A percentile compares a stretch with the other conserved stretches of the same genome.
Evolutionary conservation across 2,329 filamentous ascomycete species (phyloP).

Genomic region (Albifimbria verrucaria): DNA sequence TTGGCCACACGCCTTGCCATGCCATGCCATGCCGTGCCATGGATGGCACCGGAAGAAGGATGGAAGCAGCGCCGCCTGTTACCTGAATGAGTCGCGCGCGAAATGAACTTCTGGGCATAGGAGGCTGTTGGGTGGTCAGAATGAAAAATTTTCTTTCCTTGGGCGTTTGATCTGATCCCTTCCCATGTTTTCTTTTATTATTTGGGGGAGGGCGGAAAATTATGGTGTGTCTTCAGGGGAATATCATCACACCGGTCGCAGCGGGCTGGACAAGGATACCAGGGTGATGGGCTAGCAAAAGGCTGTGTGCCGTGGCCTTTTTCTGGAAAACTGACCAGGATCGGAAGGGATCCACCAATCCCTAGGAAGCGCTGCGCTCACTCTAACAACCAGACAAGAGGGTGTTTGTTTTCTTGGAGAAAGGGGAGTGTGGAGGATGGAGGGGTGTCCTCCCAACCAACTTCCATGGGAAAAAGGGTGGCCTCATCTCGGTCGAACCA

Average conservation of each 20-base stretch:
- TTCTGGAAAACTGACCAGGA: constrained; percentile 2
- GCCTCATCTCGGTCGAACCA: constrained; percentile 2
- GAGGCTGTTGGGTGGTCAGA: not conserved
- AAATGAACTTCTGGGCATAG: not conserved
- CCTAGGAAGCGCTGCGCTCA: not conserved
- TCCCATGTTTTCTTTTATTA: not conserved
- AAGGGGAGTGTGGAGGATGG: not conserved
- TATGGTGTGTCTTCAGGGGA: not conserved
- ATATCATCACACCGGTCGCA: not conserved
- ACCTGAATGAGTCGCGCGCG: not conserved
- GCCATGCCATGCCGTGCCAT: too few species aligned
- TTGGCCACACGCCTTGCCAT: too few species aligned
- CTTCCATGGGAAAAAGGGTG: not conserved
- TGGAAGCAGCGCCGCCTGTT: not conserved
- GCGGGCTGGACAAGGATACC: constrained; percentile 1
- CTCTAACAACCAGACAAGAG: not conserved
- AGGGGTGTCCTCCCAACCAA: not conserved
- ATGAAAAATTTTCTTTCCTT: not conserved
- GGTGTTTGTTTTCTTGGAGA: not conserved
- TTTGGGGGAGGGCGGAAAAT: not conserved
- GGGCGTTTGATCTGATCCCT: not conserved
- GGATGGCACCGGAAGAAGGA: too few species aligned
- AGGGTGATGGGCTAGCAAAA: not conserved
- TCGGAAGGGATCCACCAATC: constrained; percentile 1
- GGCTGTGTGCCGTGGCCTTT: constrained; percentile 2